phyloP scores from a whole-genome alignment of 1,284 basidiomycete genomes.

The Apiotrichum mycotoxinovorans region DNA sequence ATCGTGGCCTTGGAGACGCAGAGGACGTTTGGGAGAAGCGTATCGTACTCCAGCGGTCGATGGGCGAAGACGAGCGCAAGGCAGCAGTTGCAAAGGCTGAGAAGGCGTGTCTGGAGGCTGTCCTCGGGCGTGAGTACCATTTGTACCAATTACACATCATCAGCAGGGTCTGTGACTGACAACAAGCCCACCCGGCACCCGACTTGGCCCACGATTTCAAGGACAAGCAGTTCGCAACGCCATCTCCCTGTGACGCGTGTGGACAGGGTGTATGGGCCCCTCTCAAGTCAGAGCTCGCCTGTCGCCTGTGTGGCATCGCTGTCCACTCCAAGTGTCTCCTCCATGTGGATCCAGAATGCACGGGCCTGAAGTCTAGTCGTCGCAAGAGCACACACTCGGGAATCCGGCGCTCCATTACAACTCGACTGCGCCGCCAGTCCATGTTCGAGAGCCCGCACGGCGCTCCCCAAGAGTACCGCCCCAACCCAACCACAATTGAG shows the following conservation, averaged over 20 bases:
- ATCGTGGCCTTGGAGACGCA: slow-evolving; percentile 22
- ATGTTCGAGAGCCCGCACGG: slow-evolving; percentile 16
- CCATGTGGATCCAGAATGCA: slow-evolving; percentile 21
- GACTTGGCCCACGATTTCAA: slow-evolving; percentile 24
- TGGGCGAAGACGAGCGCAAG: slow-evolving; percentile 17
- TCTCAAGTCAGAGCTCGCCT: slow-evolving; percentile 16
- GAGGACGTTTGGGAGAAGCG: slow-evolving; percentile 23
- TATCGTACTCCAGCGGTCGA: slow-evolving; percentile 12
- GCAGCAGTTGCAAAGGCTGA: slow-evolving; percentile 19
- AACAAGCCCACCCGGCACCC: slow-evolving; percentile 12
- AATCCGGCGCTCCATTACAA: slow-evolving; percentile 14
- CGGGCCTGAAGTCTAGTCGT: slow-evolving; percentile 12
- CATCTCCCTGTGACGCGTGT: slow-evolving; percentile 20
- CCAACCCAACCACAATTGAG: slow-evolving; percentile 5
- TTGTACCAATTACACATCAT: no score
- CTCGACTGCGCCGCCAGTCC: slow-evolving; percentile 6
- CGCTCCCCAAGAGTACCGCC: slow-evolving; percentile 9
- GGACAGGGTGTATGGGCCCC: slow-evolving; percentile 17
- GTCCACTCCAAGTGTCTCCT: slow-evolving; percentile 21
- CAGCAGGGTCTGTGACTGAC: no score
- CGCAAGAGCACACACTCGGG: slow-evolving; percentile 2
- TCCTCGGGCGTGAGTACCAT: slow-evolving; percentile 16
- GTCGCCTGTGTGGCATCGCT: slow-evolving; percentile 19
- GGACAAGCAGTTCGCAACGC: slow-evolving; percentile 19
- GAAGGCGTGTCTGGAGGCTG: slow-evolving; percentile 18